Percentiles rank a stretch among this genome's conserved stretches.
Conservation (phyloP, 345 rosid species). For the Barbarea vulgaris region DNA sequence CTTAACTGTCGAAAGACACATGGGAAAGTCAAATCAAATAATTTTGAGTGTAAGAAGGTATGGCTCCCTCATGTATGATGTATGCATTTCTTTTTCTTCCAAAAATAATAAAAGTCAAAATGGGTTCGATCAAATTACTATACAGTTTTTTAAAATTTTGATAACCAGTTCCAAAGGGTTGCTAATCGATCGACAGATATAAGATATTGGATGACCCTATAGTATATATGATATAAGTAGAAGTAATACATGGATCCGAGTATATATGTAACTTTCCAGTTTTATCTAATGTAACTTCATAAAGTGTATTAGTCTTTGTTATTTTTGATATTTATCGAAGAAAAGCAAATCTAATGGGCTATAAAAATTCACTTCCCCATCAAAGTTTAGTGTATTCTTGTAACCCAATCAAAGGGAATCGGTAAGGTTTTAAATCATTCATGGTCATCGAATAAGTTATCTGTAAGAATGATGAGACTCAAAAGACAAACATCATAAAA, state of each 20-base stretch:
- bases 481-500: slow-evolving; percentile 19
- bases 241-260: too few species aligned
- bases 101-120: slow-evolving; percentile 10
- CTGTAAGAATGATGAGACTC: background rate
- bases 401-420: background rate
- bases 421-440: background rate
- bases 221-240: background rate
- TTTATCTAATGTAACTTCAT: background rate
- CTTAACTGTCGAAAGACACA: slow-evolving; percentile 33
- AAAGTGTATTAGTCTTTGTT: background rate
- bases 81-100: background rate
- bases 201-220: background rate
- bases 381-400: background rate
- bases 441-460: background rate
- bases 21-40: slow-evolving; percentile 41
- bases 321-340: background rate
- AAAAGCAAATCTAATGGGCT: background rate
- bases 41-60: slow-evolving; percentile 30
- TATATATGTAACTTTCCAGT: too few species aligned
- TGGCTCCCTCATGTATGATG: slow-evolving; percentile 26
- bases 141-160: background rate
- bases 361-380: background rate
- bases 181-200: background rate
- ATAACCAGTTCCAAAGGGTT: background rate
- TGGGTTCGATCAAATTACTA: background rate